These are phyloP conservation scores for Sphagnurus paluster DNA, from an alignment of 1,284 basidiomycete genomes.

Conservation along the genomic window DNA sequence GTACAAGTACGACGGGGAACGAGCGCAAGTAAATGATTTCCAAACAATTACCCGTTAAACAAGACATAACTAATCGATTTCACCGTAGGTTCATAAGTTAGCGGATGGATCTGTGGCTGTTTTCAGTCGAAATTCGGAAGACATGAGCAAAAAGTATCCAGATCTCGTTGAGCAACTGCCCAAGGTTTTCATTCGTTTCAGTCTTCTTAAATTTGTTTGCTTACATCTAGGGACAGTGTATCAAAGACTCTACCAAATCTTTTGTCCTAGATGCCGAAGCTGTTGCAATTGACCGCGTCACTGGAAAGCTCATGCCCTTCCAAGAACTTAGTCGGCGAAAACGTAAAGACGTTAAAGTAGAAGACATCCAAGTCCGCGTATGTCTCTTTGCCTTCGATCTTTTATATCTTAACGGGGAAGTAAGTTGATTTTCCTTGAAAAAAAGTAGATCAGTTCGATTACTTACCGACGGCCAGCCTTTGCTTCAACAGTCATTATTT, in stretches of 20 bases:
- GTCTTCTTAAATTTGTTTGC: background rate
- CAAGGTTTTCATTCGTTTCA: slow-evolving; percentile 47
- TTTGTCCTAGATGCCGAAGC: slow-evolving; percentile 97
- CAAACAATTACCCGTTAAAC: background rate
- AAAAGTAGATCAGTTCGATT: slow-evolving; percentile 8
- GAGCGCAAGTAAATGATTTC: slow-evolving; percentile 72
- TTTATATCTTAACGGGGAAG: slow-evolving; percentile 92
- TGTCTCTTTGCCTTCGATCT: slow-evolving; percentile 97
- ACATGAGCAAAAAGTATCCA: slow-evolving; percentile 99
- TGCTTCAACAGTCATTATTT: slow-evolving; percentile 65
- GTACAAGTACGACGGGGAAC: slow-evolving; percentile 99
- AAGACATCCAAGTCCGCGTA: slow-evolving; percentile 95
- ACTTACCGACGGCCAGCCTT: slow-evolving; percentile 43
- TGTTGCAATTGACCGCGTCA: slow-evolving; percentile 90
- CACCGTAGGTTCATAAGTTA: slow-evolving; percentile 72
- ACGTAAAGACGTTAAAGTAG: slow-evolving; percentile 95
- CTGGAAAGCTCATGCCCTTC: slow-evolving; percentile 89
- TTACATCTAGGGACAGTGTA: slow-evolving; percentile 54
- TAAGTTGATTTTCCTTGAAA: slow-evolving; percentile 34
- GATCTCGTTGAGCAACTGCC: slow-evolving; percentile 95
- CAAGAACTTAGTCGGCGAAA: slow-evolving; percentile 96
- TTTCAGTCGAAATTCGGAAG: slow-evolving; percentile 97
- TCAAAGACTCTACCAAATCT: slow-evolving; percentile 79
- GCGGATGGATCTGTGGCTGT: slow-evolving; percentile 82
- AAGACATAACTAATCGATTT: background rate